Base-by-base conservation (phyloP, 2,329 filamentous ascomycete genomes). In the Trichoderma sp. region DNA sequence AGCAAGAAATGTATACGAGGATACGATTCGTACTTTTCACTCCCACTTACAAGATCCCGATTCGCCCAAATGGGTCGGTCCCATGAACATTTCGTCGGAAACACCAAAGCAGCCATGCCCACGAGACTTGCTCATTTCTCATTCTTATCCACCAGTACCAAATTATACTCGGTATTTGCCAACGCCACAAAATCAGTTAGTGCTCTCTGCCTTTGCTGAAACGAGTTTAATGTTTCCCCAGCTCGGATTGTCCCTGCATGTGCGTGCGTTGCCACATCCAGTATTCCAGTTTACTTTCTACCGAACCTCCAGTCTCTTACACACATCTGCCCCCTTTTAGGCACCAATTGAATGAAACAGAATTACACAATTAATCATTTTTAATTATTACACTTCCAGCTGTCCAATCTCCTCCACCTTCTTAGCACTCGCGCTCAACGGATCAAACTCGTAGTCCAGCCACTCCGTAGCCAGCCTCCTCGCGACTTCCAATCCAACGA, bases 381-480 rank as follows among this genome's bases (percentile, higher is more conserved):
- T 5, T 21, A 21, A 47, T 14, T 21, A 18, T 56, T 21, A 72
- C 11, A 53, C 78, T 76, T 85, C 83, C 24, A 85, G 74, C 64
- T 81, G 76, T 28, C 72, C 77, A 73, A 86, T 86, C 60, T 79
- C 84, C 9, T 83, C 79, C 9, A 85, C 84, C 77, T 85, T 85
- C 30, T 80, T 81, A 0, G 84, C 84, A 71, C 84, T 85, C 26
- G 82, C 81, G 70, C 81, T 82, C 51, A 82, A 83, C 57, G 86
- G 84, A 81, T 97, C 93, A 82, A 96, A 96, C 72, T 89, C 85
- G 81, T 96, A 95, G n/a, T 89, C 91, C 39, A 97, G 80, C 93
- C 93, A 97, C 84, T 97, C 93, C 79, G 86, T 90, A 0, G 90
- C 93, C 76, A 97, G 80, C 77, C 93, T 86, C 76, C 93, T 88